Conservation (phyloP, 148 eudicot species). For the Suaeda aralocaspica region DNA sequence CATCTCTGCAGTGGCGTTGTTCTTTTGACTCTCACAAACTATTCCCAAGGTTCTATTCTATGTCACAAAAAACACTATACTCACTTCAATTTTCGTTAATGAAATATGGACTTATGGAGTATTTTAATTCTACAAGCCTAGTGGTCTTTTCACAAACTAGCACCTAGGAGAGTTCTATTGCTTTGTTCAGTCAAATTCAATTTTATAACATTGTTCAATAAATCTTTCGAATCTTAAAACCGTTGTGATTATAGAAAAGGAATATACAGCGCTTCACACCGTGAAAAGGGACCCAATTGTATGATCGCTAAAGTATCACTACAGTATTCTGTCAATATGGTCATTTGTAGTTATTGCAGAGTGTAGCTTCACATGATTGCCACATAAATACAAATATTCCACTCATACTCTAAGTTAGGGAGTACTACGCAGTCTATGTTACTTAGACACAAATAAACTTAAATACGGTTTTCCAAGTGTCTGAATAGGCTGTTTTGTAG, state of each 20-base stretch:
- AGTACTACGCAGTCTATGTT: too few species aligned
- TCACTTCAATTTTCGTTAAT: neutral
- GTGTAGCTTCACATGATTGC: neutral
- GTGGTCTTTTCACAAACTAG: neutral
- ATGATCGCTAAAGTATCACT: too few species aligned
- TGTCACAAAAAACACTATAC: neutral
- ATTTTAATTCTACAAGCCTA: neutral
- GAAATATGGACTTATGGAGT: too few species aligned
- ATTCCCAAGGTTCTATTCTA: neutral
- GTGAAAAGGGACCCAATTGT: too few species aligned
- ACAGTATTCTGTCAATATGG: neutral
- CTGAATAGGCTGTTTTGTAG: too few species aligned
- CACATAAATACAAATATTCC: neutral
- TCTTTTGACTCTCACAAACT: neutral
- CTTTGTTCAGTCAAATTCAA: neutral
- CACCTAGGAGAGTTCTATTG: neutral
- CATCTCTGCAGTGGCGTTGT: neutral
- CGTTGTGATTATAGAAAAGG: too few species aligned
- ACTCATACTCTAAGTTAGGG: neutral
- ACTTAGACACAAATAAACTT: too few species aligned
- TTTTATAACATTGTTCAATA: neutral
- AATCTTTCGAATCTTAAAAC: neutral
- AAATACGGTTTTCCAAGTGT: too few species aligned
- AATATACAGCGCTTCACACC: too few species aligned
- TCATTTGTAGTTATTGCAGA: neutral